Percentiles rank a stretch among this genome's conserved stretches.
Conservation (phyloP, 1,139 yeast genomes). For the Taphrina communis region DNA sequence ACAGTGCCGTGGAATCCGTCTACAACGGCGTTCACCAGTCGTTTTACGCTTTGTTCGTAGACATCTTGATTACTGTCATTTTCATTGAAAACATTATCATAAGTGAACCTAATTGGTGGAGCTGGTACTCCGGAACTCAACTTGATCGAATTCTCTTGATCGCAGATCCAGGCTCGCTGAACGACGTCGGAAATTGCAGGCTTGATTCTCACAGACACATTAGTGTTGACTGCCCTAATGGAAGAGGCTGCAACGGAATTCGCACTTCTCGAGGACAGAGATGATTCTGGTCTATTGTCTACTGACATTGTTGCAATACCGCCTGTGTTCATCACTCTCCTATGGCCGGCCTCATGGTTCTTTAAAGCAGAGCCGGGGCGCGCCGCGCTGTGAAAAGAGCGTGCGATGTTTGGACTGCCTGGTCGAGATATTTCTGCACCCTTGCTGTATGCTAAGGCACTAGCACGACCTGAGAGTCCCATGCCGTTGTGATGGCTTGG, state of each 20-base stretch:
- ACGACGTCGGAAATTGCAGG: constrained; percentile 6
- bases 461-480: constrained; percentile 22
- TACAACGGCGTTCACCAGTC: constrained; percentile 68
- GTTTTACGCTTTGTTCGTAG: constrained; percentile 65
- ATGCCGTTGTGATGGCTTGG: not conserved
- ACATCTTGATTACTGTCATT: constrained; percentile 60
- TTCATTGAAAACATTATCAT: constrained; percentile 72
- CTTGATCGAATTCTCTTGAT: constrained; percentile 12
- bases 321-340: not conserved
- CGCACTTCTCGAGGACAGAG: constrained; percentile 24
- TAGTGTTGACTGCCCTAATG: constrained; percentile 20
- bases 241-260: not conserved
- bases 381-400: not conserved
- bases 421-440: constrained; percentile 4
- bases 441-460: constrained; percentile 10
- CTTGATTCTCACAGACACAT: constrained; percentile 29
- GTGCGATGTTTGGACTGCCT: constrained; percentile 22
- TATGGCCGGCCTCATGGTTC: not conserved
- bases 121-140: not conserved
- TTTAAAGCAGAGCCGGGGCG: not conserved
- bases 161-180: constrained; percentile 26
- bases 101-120: constrained; percentile 55
- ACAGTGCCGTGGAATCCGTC: constrained; percentile 87
- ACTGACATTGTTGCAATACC: not conserved
- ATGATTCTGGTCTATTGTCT: constrained; percentile 23